Conservation (phyloP, 177 flowering plant species). For the Vitis hybrid region DNA sequence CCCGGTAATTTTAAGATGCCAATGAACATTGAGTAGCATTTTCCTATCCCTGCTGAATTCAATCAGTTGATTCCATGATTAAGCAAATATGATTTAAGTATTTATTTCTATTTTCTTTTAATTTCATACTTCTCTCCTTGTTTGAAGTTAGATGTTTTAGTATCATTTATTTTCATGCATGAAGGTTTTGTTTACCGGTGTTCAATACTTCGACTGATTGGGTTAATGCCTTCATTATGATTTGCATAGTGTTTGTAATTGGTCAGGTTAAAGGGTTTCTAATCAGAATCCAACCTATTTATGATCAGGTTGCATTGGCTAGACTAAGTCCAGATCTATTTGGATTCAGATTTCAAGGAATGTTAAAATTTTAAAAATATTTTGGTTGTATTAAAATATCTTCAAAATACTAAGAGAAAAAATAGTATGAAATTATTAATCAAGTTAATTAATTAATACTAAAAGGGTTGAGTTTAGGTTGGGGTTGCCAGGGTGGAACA, state of each 20-base stretch:
- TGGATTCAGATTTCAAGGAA: too few relatives aligned
- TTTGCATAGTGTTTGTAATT: background rate
- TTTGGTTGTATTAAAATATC: too few relatives aligned
- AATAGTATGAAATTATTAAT: too few relatives aligned
- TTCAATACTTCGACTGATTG: background rate
- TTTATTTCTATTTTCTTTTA: background rate
- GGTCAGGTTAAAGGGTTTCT: too few relatives aligned
- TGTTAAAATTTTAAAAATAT: too few relatives aligned
- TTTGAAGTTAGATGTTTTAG: background rate
- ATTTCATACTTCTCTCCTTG: background rate
- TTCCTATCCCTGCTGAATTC: background rate
- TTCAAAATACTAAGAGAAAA: too few relatives aligned
- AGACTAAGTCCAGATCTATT: too few relatives aligned
- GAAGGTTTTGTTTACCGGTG: background rate
- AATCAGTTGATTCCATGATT: background rate
- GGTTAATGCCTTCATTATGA: background rate
- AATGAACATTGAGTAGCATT: background rate
- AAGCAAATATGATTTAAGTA: background rate
- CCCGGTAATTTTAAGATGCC: constrained; percentile 60
- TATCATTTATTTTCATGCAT: background rate
- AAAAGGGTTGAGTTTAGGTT: too few relatives aligned
- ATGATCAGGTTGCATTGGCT: too few relatives aligned
- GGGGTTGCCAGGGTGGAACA: too few relatives aligned
- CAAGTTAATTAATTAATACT: too few relatives aligned
- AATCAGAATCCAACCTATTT: too few relatives aligned